Percentiles rank a stretch among this genome's conserved stretches.
phyloP scores from a whole-genome alignment of 306 rosid species.

The Castanospermum australe region DNA sequence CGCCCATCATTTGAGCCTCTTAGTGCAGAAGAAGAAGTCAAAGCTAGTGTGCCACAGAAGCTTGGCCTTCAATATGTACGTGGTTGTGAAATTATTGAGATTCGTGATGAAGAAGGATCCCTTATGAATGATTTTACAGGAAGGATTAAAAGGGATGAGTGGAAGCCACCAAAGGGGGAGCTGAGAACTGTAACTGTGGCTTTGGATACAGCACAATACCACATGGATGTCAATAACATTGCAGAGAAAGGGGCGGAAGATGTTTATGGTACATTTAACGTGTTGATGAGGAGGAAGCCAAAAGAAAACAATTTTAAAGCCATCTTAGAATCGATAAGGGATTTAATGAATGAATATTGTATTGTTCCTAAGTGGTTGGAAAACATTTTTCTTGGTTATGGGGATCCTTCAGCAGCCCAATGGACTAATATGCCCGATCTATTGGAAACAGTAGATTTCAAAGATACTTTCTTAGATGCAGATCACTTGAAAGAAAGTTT shows the following conservation, averaged over 20 bases:
- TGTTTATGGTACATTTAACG: slow-evolving; percentile 89
- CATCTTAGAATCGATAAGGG: slow-evolving; percentile 92
- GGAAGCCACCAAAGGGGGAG: slow-evolving; percentile 99
- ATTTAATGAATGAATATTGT: slow-evolving; percentile 95
- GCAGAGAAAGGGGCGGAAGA: slow-evolving; percentile 91
- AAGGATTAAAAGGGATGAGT: slow-evolving; percentile 88
- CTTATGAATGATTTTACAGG: slow-evolving; percentile 98
- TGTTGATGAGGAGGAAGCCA: slow-evolving; percentile 97
- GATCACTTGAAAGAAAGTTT: slow-evolving; percentile 79
- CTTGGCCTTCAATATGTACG: slow-evolving; percentile 94
- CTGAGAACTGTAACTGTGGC: slow-evolving; percentile 94
- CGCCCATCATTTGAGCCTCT: slow-evolving; percentile 92
- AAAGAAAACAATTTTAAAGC: slow-evolving; percentile 99
- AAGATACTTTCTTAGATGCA: slow-evolving; percentile 89
- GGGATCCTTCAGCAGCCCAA: slow-evolving; percentile 96
- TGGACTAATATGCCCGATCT: slow-evolving; percentile 99
- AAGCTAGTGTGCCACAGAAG: slow-evolving; percentile 87
- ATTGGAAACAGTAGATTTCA: slow-evolving; percentile 84
- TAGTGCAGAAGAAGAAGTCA: slow-evolving; percentile 81
- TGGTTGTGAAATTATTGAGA: slow-evolving; percentile 91
- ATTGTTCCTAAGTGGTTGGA: slow-evolving; percentile 98
- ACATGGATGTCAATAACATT: slow-evolving; percentile 91
- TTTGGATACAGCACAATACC: slow-evolving; percentile 96
- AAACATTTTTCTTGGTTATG: slow-evolving; percentile 85
- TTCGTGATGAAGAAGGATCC: slow-evolving; percentile 91